Conservation (phyloP, 225 moss, liverwort and hornwort species). For the Pseudoscleropodium purum region DNA sequence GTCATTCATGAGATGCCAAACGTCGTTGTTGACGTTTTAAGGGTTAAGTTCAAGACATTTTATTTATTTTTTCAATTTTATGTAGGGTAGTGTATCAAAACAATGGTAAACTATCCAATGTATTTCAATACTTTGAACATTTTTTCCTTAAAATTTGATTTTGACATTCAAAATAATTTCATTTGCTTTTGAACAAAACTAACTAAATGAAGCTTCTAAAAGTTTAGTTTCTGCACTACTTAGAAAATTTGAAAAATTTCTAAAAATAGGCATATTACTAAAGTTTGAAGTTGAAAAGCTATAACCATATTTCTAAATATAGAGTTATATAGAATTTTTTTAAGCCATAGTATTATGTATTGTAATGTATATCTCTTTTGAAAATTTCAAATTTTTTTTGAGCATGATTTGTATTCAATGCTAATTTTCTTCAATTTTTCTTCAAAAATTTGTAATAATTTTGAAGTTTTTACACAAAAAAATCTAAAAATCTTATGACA, state of each 20-base stretch:
- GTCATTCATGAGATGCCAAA: too few relatives aligned
- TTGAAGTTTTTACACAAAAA: neutral
- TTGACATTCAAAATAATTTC: too few relatives aligned
- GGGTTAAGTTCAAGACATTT: neutral
- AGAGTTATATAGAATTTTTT: fast-evolving
- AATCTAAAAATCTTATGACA: fast-evolving
- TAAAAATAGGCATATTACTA: neutral
- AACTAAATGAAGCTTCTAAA: neutral
- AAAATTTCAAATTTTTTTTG: neutral
- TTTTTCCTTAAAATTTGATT: too few relatives aligned
- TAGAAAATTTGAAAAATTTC: neutral
- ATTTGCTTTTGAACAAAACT: neutral
- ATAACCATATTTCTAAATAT: fast-evolving
- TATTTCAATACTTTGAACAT: too few relatives aligned
- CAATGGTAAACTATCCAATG: neutral
- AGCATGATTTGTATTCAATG: neutral
- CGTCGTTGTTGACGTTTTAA: too few relatives aligned
- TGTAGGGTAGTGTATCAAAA: neutral
- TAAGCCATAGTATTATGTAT: neutral
- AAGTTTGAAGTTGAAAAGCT: neutral
- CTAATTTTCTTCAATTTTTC: neutral
- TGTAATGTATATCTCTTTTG: too few relatives aligned
- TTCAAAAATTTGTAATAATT: fast-evolving
- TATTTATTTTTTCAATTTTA: neutral
- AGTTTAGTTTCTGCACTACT: fast-evolving